Percentiles rank a stretch among this genome's conserved stretches.
Conservation (phyloP, 371 early-diverging fungal species). For the Mycotypha africana region DNA sequence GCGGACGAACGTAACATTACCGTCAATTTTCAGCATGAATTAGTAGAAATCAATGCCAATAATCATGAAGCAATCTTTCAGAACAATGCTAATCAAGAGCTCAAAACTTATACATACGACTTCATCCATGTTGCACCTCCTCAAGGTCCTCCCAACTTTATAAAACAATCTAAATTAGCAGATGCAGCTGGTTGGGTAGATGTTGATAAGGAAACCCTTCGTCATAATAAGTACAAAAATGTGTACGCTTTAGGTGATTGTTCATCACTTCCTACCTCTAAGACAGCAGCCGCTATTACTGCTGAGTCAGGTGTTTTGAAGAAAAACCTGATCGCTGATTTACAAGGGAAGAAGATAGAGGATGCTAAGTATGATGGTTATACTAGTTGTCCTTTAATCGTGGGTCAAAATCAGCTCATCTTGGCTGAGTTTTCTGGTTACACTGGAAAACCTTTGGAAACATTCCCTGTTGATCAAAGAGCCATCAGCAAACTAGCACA, state of each 20-base stretch:
- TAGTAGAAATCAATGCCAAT: conserved; percentile 62
- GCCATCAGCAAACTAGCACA: conserved; percentile 60
- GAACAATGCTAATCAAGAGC: conserved; percentile 49
- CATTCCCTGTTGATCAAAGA: conserved; percentile 82
- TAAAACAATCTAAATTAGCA: conserved; percentile 65
- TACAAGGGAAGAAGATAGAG: conserved; percentile 42
- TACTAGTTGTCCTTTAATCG: conserved; percentile 76
- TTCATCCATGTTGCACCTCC: conserved; percentile 89
- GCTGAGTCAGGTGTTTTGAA: conserved; percentile 74
- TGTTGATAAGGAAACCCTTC: conserved; percentile 73
- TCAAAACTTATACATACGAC: conserved; percentile 63
- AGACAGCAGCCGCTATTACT: conserved; percentile 88
- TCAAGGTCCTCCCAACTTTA: conserved; percentile 74
- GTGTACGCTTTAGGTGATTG: conserved; percentile 83
- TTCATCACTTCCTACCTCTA: conserved; percentile 82
- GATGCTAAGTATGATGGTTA: conserved; percentile 76
- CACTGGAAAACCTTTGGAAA: conserved; percentile 73
- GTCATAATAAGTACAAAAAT: conserved; percentile 76
- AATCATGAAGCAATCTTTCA: conserved; percentile 70
- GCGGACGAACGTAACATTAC: conserved; percentile 66
- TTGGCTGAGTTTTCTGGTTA: conserved; percentile 89
- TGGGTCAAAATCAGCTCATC: conserved; percentile 73
- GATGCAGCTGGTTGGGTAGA: conserved; percentile 83
- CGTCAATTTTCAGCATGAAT: conserved; percentile 66
- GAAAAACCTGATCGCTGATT: conserved; percentile 68